Conservation (phyloP, 768 basidiomycete genomes). For the Trametes cubensis region DNA sequence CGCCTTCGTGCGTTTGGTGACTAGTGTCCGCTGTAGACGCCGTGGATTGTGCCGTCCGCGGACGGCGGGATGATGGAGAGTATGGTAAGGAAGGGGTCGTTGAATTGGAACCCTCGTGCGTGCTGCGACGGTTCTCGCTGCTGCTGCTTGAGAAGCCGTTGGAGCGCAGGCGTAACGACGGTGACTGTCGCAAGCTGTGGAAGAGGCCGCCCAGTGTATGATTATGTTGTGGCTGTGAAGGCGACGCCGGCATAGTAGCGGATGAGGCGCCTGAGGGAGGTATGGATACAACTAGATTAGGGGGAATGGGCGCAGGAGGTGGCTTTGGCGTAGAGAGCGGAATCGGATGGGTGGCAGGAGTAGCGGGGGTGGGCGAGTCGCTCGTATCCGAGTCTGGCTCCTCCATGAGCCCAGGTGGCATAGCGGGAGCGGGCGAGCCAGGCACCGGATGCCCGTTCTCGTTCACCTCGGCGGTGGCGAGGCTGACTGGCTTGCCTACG, state of each 20-base stretch:
- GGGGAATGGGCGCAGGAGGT: slow-evolving; percentile 21
- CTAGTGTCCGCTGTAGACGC: slow-evolving; percentile 33
- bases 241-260: slow-evolving; percentile 27
- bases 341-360: slow-evolving; percentile 25
- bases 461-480: slow-evolving; percentile 14
- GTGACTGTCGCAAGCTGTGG: slow-evolving; percentile 33
- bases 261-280: slow-evolving; percentile 21
- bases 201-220: slow-evolving; percentile 27
- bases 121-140: slow-evolving; percentile 25
- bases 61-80: slow-evolving; percentile 20
- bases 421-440: slow-evolving; percentile 27
- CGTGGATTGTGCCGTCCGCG: slow-evolving; percentile 30
- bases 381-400: slow-evolving; percentile 27
- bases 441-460: slow-evolving; percentile 16
- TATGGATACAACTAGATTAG: slow-evolving; percentile 17
- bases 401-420: slow-evolving; percentile 43
- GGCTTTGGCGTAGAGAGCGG: slow-evolving; percentile 24
- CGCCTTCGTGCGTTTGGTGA: slow-evolving; percentile 31
- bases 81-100: slow-evolving; percentile 30
- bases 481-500: slow-evolving; percentile 20
- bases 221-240: slow-evolving; percentile 16
- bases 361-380: slow-evolving; percentile 31
- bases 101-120: slow-evolving; percentile 28
- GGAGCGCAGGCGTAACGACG: slow-evolving; percentile 29
- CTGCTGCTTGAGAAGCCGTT: slow-evolving; percentile 25